These are phyloP conservation scores for Thalassiosira hispida DNA, from an alignment of 352 stramenopile species.

Conservation along the genomic window DNA sequence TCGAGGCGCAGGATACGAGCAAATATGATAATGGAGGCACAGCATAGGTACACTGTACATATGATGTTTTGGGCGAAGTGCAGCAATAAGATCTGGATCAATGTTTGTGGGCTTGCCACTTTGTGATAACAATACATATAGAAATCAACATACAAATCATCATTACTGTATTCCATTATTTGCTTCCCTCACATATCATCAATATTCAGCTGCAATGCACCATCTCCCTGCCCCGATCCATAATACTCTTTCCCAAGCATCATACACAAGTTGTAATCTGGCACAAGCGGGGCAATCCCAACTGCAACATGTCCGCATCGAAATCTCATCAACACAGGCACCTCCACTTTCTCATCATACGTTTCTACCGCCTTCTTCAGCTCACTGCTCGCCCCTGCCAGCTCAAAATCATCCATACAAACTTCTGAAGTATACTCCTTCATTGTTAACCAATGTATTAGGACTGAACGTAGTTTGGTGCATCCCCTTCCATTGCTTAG, in stretches of 20 bases:
- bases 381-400: slow-evolving; percentile 58
- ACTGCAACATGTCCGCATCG: slow-evolving; percentile 80
- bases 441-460: slow-evolving; percentile 83
- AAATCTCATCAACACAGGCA: slow-evolving; percentile 77
- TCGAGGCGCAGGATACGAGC: slow-evolving; percentile 25
- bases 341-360: slow-evolving; percentile 72
- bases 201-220: slow-evolving; percentile 79
- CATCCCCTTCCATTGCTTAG: slow-evolving; percentile 61
- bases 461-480: slow-evolving; percentile 52
- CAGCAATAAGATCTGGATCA: too few relatives aligned
- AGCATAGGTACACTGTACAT: neutral
- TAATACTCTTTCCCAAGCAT: slow-evolving; percentile 80
- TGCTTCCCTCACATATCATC: slow-evolving; percentile 69
- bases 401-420: slow-evolving; percentile 83
- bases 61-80: neutral
- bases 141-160: too few relatives aligned
- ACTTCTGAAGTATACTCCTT: slow-evolving; percentile 81
- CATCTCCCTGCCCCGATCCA: slow-evolving; percentile 43
- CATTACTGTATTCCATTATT: too few relatives aligned
- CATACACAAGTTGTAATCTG: slow-evolving; percentile 77
- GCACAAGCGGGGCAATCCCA: slow-evolving; percentile 68
- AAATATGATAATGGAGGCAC: slow-evolving; percentile 11
- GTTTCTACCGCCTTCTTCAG: slow-evolving; percentile 64
- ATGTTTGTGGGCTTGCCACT: too few relatives aligned
- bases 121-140: too few relatives aligned